These are phyloP conservation scores for Corchorus olitorius DNA, from an alignment of 345 rosid genomes.

Conservation along the genomic window DNA sequence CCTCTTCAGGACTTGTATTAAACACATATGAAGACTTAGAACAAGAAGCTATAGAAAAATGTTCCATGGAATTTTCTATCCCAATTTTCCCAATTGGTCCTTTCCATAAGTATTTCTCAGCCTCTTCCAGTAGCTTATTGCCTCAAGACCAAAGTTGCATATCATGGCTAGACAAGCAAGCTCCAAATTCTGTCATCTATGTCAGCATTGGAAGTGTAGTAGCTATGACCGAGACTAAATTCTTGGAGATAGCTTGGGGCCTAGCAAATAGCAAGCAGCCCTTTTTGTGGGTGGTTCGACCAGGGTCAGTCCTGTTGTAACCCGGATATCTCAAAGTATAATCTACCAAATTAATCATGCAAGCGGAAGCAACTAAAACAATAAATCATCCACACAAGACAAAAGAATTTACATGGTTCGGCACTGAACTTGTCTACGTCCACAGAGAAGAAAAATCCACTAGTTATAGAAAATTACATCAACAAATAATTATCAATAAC, in stretches of 20 bases:
- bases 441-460: too few relatives aligned
- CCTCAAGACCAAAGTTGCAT: slow-evolving; percentile 37
- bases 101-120: slow-evolving; percentile 42
- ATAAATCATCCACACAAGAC: too few relatives aligned
- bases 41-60: slow-evolving; percentile 26
- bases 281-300: slow-evolving; percentile 73
- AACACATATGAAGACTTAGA: slow-evolving; percentile 63
- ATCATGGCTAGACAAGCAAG: slow-evolving; percentile 59
- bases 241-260: slow-evolving; percentile 58
- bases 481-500: too few relatives aligned
- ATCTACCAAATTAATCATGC: too few relatives aligned
- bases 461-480: too few relatives aligned
- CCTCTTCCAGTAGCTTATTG: slow-evolving; percentile 35
- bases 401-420: too few relatives aligned
- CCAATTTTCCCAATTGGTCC: slow-evolving; percentile 53
- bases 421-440: too few relatives aligned
- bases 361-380: too few relatives aligned
- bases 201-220: slow-evolving; percentile 68
- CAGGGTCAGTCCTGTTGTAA: slow-evolving; percentile 38
- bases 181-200: slow-evolving; percentile 47
- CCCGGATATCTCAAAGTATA: too few relatives aligned
- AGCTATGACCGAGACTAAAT: slow-evolving; percentile 34
- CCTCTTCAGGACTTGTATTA: slow-evolving; percentile 51
- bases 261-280: slow-evolving; percentile 47
- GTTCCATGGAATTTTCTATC: slow-evolving; percentile 27